Percentiles rank a stretch among this genome's conserved stretches.
Evolutionary conservation across 345 rosid genomes (phyloP).

Genomic region (Hibiscus mutabilis): DNA sequence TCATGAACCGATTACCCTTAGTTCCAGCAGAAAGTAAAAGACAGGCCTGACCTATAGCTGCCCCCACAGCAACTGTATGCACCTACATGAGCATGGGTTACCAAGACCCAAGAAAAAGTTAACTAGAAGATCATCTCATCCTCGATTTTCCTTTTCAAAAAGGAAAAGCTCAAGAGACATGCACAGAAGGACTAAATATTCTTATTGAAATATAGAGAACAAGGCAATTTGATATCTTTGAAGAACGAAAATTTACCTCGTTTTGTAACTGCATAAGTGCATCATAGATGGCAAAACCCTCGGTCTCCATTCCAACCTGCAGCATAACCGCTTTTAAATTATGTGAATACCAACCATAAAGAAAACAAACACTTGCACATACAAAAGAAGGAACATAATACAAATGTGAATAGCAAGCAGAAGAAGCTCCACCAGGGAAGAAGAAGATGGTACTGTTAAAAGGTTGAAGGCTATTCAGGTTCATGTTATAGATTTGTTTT

Average conservation of each 20-base stretch:
- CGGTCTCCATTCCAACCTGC: conserved; percentile 86
- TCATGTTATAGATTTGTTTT: neutral
- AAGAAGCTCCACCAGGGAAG: neutral
- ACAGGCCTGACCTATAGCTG: conserved; percentile 78
- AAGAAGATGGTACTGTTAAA: neutral
- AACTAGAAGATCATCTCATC: neutral
- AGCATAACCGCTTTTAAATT: neutral
- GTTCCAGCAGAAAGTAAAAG: conserved; percentile 79
- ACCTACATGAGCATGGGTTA: conserved; percentile 36
- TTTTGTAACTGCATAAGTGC: conserved; percentile 62
- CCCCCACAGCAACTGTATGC: conserved; percentile 70
- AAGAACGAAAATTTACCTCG: conserved; percentile 35
- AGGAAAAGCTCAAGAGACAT: neutral
- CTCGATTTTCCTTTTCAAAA: neutral
- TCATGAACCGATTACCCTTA: conserved; percentile 75
- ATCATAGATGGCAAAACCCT: conserved; percentile 91
- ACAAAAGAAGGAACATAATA: neutral
- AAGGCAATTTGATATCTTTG: neutral
- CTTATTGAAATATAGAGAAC: neutral
- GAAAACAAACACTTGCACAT: neutral
- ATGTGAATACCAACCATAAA: neutral
- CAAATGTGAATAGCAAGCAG: neutral
- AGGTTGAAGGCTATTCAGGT: neutral
- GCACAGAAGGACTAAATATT: neutral
- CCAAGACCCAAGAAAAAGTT: neutral